Evolutionary conservation across 306 rosid genomes (phyloP), one percentile per base, ranked within the genome.

Genomic region (Neltuma alba): DNA sequence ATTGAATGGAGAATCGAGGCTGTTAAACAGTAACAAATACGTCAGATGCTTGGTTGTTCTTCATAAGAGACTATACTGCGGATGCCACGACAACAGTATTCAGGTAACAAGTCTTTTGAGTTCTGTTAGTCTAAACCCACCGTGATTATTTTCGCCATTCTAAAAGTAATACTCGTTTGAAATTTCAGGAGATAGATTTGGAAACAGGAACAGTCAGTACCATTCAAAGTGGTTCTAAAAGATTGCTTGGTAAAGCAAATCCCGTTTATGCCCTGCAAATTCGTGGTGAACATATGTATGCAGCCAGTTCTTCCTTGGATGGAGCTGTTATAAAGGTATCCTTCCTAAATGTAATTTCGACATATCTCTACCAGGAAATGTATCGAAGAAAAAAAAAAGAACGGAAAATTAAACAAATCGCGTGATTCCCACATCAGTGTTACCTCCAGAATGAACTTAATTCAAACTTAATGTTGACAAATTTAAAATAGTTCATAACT

Each of bases 41-140:
- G 97, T 90, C 66, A 95, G 85, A 90, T 89, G 92, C 82, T 86
- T 95, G 89, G 85, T 89, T 84, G 91, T 89, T 70, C 83, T 72
- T 40, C 64, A 70, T 1, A 93, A 91, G 44, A 92, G 81, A 84
- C 83, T 95, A 23, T 92, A 85, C 72, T 95, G 99, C 58, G 97
- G 97, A 83, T 92, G 99, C 85, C 92, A 91, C 15, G 99, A 95
- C 61, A 88, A 82, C 61, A 91, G 92, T 76, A 86, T 95, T 86
- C 98, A 94, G 93, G 98, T 92, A 89, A 71, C 72, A 25, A 66
- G 25, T 14, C 50, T 79, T 74, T 20, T 42, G 33, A 69, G 55
- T 67, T 79, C 23, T 55, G 63, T 58, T 13, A 20, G 76, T 65
- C 75, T 63, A 76, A 47, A 23, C 44, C 55, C 44, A 63, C 30